These are phyloP conservation scores for Fusarium metavorans DNA, from an alignment of 2,329 filamentous ascomycete genomes.

Conservation along the genomic window DNA sequence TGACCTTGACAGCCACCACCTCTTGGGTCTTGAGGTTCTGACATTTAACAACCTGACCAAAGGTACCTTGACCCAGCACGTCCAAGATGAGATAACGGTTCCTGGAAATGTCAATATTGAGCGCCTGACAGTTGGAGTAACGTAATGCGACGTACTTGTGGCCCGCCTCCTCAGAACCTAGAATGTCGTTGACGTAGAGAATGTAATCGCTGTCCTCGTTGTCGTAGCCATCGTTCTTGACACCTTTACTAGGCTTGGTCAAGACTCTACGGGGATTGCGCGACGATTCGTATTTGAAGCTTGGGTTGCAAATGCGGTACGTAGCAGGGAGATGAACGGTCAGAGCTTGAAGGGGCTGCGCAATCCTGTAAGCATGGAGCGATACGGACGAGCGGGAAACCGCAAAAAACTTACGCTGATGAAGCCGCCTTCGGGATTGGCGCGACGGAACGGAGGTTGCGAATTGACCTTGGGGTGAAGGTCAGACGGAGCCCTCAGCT, in stretches of 20 bases:
- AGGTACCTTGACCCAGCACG: constrained; percentile 96
- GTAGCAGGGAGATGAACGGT: constrained; percentile 94
- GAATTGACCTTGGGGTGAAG: constrained; percentile 85
- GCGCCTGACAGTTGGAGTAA: constrained; percentile 3
- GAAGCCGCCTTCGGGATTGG: constrained; percentile 96
- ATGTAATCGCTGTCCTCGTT: constrained; percentile 99
- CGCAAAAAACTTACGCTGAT: constrained; percentile 79
- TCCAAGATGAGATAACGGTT: constrained; percentile 98
- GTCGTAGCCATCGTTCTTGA: constrained; percentile 98
- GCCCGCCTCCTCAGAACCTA: constrained; percentile 96
- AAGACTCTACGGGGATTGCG: constrained; percentile 94
- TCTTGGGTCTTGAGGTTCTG: constrained; percentile 99
- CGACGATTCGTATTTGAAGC: constrained; percentile 98
- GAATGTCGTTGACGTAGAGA: constrained; percentile 97
- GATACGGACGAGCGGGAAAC: not conserved
- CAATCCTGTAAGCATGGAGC: constrained; percentile 24
- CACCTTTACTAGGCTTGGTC: constrained; percentile 97
- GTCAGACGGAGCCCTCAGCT: constrained; percentile 78
- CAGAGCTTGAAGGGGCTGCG: constrained; percentile 90
- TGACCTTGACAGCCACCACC: constrained; percentile 98
- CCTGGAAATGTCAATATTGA: constrained; percentile 55
- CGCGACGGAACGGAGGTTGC: constrained; percentile 91
- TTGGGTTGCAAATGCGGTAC: constrained; percentile 97
- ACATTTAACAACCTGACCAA: constrained; percentile 98
- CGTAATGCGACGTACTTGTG: constrained; percentile 78